Evolutionary conservation across 805 yeast species (phyloP).

Genomic region (Naumovozyma castellii): DNA sequence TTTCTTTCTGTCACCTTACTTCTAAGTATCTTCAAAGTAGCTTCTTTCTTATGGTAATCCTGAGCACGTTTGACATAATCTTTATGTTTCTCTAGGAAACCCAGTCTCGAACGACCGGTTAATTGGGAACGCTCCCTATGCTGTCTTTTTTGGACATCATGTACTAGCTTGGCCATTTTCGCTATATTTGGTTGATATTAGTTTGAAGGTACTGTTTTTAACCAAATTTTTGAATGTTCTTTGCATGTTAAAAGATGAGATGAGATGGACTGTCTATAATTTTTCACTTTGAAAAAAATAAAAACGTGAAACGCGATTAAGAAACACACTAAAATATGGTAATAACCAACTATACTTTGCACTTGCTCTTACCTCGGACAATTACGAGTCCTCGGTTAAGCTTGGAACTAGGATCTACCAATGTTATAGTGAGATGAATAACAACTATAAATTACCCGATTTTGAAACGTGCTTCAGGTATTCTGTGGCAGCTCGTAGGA

Average conservation of each 20-base stretch:
- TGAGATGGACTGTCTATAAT: conserved; percentile 4
- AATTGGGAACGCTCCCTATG: conserved; percentile 92
- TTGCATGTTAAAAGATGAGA: too few relatives aligned
- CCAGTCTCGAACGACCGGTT: conserved; percentile 58
- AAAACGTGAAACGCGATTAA: not conserved
- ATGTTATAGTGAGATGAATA: too few relatives aligned
- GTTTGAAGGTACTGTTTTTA: too few relatives aligned
- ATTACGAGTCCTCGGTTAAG: too few relatives aligned
- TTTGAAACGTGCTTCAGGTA: conserved; percentile 15
- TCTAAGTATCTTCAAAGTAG: conserved; percentile 56
- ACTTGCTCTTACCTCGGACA: too few relatives aligned
- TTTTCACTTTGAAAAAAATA: not conserved
- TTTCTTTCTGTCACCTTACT: conserved; percentile 65
- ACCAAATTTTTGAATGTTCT: too few relatives aligned
- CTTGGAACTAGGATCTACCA: too few relatives aligned
- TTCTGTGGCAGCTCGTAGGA: conserved; percentile 11
- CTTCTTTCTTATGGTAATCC: conserved; percentile 51
- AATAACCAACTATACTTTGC: too few relatives aligned
- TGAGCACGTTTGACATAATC: conserved; percentile 67
- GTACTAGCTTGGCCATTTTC: conserved; percentile 68
- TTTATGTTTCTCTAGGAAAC: conserved; percentile 87
- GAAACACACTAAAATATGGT: too few relatives aligned
- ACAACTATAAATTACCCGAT: conserved; percentile 9
- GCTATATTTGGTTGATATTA: too few relatives aligned
- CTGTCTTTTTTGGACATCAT: conserved; percentile 90